Conservation (phyloP, 2,329 filamentous ascomycete genomes). For the Elsinoe ampelina region DNA sequence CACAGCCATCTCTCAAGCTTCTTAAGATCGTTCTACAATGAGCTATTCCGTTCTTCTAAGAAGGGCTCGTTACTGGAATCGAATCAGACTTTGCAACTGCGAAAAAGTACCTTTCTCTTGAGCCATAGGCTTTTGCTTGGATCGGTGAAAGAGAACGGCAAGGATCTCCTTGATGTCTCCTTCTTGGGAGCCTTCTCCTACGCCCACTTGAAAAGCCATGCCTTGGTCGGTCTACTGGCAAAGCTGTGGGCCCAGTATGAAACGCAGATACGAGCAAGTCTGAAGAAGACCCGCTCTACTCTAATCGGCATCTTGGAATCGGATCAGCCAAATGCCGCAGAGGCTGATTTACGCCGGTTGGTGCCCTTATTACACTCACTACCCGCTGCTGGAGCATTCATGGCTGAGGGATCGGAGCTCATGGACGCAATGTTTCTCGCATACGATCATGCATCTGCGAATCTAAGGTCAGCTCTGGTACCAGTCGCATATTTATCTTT, state of each 20-base stretch:
- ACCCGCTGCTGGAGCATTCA: constrained; percentile 46
- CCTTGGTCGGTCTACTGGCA: neutral
- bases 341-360: constrained; percentile 48
- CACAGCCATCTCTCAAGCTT: neutral
- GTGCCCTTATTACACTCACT: constrained; percentile 57
- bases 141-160: neutral
- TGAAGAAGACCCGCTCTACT: neutral
- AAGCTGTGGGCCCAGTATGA: neutral
- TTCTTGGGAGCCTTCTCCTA: constrained; percentile 7
- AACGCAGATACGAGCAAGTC: neutral
- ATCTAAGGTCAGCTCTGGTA: constrained; percentile 57
- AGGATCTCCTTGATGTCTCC: neutral
- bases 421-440: constrained; percentile 63
- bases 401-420: constrained; percentile 81
- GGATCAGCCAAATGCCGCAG: constrained; percentile 47
- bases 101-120: neutral
- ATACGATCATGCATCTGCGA: constrained; percentile 54
- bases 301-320: constrained; percentile 56
- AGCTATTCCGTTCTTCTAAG: neutral
- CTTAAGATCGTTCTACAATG: constrained; percentile 1
- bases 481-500: constrained; percentile 69
- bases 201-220: neutral
- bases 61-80: neutral
- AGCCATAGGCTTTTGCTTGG: neutral
- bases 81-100: neutral